Base-by-base conservation (phyloP, 169 alveolate genomes). In the Condylostoma magnum region DNA sequence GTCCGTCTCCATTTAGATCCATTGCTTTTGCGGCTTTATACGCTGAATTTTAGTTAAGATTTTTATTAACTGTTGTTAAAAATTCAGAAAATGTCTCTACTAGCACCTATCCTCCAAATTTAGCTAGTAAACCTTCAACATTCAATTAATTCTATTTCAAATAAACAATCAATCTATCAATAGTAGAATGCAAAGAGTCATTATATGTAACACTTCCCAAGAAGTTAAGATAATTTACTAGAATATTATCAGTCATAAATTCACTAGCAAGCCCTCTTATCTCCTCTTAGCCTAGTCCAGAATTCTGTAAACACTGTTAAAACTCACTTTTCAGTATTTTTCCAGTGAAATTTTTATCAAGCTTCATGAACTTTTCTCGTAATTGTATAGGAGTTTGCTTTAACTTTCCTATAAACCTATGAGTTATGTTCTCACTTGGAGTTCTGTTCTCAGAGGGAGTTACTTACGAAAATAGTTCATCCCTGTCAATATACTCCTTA, bases 1-100 rank as follows among this genome's bases (percentile, higher is more conserved):
- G 31, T n/a, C 71, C 71, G 31, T 60, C 71, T 60, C 43, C 25
- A 41, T 60, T 60, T 6, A 38, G 20, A 41, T 60, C 71, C 22
- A 60, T 38, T 27, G 6, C 18, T 34, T 15, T 33, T n/a, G 71
- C 71, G 27, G n/a, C 10, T 8, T 18, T 27, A 33, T n/a, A 6
- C 41, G 30, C 6, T n/a, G 18, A 12, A 41, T 18, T n/a, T 34
- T 38, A 15, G 6, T 22, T n/a, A 15, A 41, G 8, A 15, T 41
- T 18, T 25, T 60, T 33, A 1, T 37, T 30, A 8, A 60, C 33
- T 41, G 36, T 38, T 8, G 20, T n/a, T 15, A 60, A 38, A 25
- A 60, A 60, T 2, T 60, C 56, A n/a, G 71, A 22, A 27, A 60
- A 60, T 27, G 36, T 60, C n/a, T 36, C 25, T 12, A 60, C 52